Evolutionary conservation across 2,329 filamentous ascomycete species (phyloP).

Genomic region (Scytalidium sp.): DNA sequence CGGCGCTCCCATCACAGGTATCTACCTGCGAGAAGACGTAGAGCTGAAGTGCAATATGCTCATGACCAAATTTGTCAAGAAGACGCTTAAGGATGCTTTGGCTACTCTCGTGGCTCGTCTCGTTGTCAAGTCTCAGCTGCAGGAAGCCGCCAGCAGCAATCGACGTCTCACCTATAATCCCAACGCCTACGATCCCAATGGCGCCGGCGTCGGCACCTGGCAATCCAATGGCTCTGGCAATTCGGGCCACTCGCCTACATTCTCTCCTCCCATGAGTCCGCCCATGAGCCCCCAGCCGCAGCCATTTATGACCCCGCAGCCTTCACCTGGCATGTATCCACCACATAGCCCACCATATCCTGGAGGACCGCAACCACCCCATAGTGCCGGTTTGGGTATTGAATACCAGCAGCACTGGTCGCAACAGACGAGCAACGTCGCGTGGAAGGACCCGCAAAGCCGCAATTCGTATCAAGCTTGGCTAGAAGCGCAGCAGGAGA

Average conservation of each 20-base stretch:
- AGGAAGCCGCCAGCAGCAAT: slow-evolving; percentile 20
- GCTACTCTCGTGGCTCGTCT: slow-evolving; percentile 64
- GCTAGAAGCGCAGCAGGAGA: not conserved
- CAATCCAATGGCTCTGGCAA: not conserved
- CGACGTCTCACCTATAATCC: slow-evolving; percentile 10
- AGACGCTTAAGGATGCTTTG: slow-evolving; percentile 74
- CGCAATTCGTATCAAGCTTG: not conserved
- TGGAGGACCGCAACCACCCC: not conserved
- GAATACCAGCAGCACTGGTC: not conserved
- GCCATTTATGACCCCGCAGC: no score
- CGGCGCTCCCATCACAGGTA: slow-evolving; percentile 60
- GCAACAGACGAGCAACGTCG: not conserved
- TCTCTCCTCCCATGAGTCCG: not conserved
- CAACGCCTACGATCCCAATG: not conserved
- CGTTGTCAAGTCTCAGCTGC: slow-evolving; percentile 44
- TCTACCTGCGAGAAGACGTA: slow-evolving; percentile 81
- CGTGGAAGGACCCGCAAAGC: not conserved
- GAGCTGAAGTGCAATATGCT: slow-evolving; percentile 77
- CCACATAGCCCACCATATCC: not conserved
- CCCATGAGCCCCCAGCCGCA: no score
- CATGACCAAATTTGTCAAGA: slow-evolving; percentile 73
- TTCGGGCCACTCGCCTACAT: not conserved
- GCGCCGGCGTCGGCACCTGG: not conserved
- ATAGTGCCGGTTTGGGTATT: not conserved
- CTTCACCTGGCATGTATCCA: not conserved